phyloP scores from a whole-genome alignment of 805 yeast species.

The Monosporozyma unispora region DNA sequence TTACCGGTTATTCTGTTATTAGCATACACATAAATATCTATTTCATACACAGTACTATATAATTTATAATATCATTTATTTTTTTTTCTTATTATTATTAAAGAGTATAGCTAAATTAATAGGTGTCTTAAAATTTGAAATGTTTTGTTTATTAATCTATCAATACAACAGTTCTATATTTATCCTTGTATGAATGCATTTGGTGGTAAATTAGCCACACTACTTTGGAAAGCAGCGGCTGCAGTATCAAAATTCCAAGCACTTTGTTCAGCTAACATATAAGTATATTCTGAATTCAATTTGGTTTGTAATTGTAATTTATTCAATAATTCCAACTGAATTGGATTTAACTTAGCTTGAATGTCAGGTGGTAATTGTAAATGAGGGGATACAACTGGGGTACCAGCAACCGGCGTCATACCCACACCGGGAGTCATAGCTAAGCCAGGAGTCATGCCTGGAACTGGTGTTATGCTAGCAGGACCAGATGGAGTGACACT shows the following conservation, averaged over 20 bases:
- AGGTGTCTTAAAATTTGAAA: neutral
- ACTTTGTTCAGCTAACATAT: constrained; percentile 82
- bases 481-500: constrained; percentile 6
- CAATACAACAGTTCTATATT: neutral
- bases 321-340: constrained; percentile 56
- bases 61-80: neutral
- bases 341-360: constrained; percentile 38
- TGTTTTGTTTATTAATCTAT: neutral
- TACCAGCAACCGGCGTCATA: neutral
- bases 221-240: constrained; percentile 57
- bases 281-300: constrained; percentile 65
- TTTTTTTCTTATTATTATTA: neutral
- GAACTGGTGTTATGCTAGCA: neutral
- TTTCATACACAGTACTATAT: neutral
- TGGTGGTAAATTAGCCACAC: constrained; percentile 50
- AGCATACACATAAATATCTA: neutral
- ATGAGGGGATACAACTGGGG: constrained; percentile 14
- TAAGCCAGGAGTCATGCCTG: constrained; percentile 1
- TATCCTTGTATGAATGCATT: constrained; percentile 38
- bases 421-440: neutral
- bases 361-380: constrained; percentile 51
- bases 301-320: constrained; percentile 65
- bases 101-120: neutral
- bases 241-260: constrained; percentile 73
- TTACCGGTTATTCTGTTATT: neutral